These are phyloP conservation scores for Aspergillus carlsbadensis DNA, from an alignment of 495 filamentous ascomycete species.

Conservation along the genomic window DNA sequence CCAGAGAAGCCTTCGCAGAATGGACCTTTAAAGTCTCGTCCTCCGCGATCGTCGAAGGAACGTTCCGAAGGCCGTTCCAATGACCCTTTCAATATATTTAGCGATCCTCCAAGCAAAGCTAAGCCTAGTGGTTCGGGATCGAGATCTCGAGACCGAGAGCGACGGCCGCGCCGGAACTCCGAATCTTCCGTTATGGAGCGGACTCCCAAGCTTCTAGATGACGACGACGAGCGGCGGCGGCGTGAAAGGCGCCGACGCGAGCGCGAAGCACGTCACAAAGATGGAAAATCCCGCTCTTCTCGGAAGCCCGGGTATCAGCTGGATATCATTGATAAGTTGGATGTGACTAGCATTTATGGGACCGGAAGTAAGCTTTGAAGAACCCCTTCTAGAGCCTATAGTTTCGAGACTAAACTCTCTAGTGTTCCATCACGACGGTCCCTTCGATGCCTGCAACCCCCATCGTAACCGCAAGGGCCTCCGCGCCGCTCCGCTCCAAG, in stretches of 20 bases:
- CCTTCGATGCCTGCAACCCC: slow-evolving; percentile 96
- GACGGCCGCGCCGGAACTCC: slow-evolving; percentile 80
- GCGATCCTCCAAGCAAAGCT: slow-evolving; percentile 48
- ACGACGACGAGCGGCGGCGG: slow-evolving; percentile 73
- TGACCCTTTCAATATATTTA: slow-evolving; percentile 58
- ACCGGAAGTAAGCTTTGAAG: slow-evolving; percentile 73
- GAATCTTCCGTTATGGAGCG: slow-evolving; percentile 85
- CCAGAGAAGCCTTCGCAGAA: slow-evolving; percentile 37
- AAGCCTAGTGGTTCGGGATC: slow-evolving; percentile 28
- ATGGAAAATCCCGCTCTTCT: slow-evolving; percentile 51
- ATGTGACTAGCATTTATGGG: slow-evolving; percentile 96
- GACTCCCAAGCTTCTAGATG: slow-evolving; percentile 55
- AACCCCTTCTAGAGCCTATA: slow-evolving; percentile 2
- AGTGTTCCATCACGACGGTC: slow-evolving; percentile 99
- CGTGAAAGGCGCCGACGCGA: slow-evolving; percentile 72
- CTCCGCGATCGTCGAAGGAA: slow-evolving; percentile 25
- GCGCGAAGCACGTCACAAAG: slow-evolving; percentile 60
- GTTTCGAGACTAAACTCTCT: background rate
- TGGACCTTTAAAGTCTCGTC: slow-evolving; percentile 25
- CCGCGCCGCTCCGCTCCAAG: slow-evolving; percentile 89
- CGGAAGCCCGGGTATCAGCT: slow-evolving; percentile 58
- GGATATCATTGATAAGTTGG: slow-evolving; percentile 95
- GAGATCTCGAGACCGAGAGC: slow-evolving; percentile 28
- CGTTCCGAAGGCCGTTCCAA: slow-evolving; percentile 34
- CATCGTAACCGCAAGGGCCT: slow-evolving; percentile 86